Conservation (phyloP, 2,329 filamentous ascomycete genomes). For the Spiromastix sp. region DNA sequence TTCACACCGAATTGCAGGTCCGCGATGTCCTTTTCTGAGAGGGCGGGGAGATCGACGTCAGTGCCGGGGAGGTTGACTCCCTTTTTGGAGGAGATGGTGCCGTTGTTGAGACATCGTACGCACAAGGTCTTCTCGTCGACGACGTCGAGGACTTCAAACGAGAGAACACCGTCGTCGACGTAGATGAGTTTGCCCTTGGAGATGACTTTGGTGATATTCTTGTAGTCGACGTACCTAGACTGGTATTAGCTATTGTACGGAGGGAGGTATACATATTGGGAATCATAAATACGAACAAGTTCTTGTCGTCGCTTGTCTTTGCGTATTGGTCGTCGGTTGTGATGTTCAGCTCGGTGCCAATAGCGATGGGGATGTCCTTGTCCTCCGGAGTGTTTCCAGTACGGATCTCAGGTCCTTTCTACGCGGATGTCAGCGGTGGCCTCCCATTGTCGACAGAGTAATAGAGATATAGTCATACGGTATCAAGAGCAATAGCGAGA, state of each 20-base stretch:
- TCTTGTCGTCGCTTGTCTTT: slow-evolving; percentile 71
- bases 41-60: slow-evolving; percentile 91
- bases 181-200: slow-evolving; percentile 85
- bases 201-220: slow-evolving; percentile 99
- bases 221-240: slow-evolving; percentile 87
- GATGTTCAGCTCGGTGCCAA: slow-evolving; percentile 81
- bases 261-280: neutral
- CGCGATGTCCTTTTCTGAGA: slow-evolving; percentile 95
- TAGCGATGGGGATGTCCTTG: slow-evolving; percentile 68
- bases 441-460: slow-evolving; percentile 6
- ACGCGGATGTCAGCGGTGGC: slow-evolving; percentile 7
- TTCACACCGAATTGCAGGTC: slow-evolving; percentile 94
- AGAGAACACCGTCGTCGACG: slow-evolving; percentile 95
- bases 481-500: slow-evolving; percentile 85
- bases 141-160: slow-evolving; percentile 84
- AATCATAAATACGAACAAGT: slow-evolving; percentile 54
- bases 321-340: slow-evolving; percentile 93
- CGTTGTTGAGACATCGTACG: slow-evolving; percentile 87
- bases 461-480: slow-evolving; percentile 42
- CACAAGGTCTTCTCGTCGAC: slow-evolving; percentile 82
- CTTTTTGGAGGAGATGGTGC: slow-evolving; percentile 97
- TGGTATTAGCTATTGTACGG: neutral
- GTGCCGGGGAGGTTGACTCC: slow-evolving; percentile 98
- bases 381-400: slow-evolving; percentile 64
- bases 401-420: slow-evolving; percentile 79